phyloP scores from a whole-genome alignment of 257 asterid genomes.

The Nicotiana noctiflora region DNA sequence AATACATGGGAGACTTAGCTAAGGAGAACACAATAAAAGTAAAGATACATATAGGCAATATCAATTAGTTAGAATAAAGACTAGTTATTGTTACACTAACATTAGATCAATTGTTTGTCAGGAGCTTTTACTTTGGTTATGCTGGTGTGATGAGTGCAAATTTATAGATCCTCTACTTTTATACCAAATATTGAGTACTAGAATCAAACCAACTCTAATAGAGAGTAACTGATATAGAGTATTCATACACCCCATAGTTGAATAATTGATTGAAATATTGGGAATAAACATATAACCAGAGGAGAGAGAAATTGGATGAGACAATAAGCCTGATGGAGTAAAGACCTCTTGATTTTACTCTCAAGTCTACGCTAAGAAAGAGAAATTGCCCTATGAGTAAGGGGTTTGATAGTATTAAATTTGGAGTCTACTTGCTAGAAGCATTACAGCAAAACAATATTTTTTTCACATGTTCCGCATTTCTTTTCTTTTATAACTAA shows the following conservation, averaged over 20 bases:
- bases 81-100: background rate
- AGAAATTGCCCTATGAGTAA: background rate
- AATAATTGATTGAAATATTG: background rate
- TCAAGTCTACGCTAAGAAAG: background rate
- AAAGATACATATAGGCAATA: background rate
- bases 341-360: background rate
- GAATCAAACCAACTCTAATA: background rate
- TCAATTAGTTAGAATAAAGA: background rate
- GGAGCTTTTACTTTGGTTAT: constrained; percentile 1
- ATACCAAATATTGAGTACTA: background rate
- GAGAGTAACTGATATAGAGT: background rate
- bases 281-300: background rate
- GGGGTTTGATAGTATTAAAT: background rate
- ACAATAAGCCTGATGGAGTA: background rate
- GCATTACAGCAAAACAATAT: background rate
- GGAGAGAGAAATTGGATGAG: background rate
- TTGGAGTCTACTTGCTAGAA: background rate
- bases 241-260: background rate
- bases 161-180: background rate
- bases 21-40: background rate
- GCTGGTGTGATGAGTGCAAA: background rate
- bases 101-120: background rate
- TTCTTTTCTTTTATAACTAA: background rate
- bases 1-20: no score
- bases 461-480: background rate